These are phyloP conservation scores for Bacidia gigantensis DNA, from an alignment of 495 filamentous ascomycete genomes.

Conservation along the genomic window DNA sequence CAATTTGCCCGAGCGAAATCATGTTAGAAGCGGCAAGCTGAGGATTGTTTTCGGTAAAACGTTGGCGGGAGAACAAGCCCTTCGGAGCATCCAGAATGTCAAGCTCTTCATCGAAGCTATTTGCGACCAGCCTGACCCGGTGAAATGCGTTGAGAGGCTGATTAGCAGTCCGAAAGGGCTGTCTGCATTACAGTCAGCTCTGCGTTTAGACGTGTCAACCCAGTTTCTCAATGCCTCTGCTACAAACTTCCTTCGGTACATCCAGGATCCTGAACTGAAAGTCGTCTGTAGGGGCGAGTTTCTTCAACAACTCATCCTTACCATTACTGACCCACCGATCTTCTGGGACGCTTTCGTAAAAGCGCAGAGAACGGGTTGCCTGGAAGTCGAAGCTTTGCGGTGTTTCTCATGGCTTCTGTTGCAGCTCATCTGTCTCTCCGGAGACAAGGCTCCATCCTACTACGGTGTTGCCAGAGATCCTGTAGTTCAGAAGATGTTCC, in stretches of 20 bases:
- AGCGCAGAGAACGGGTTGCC: conserved; percentile 32
- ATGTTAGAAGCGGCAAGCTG: too few species aligned
- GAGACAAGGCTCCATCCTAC: too few species aligned
- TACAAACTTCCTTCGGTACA: conserved; percentile 20
- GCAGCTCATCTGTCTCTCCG: neutral
- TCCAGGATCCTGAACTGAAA: conserved; percentile 29
- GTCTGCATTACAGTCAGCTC: conserved; percentile 30
- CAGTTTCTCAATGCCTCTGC: conserved; percentile 37
- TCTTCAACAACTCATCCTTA: conserved; percentile 36
- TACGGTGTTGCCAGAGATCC: conserved; percentile 23
- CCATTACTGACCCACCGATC: conserved; percentile 43
- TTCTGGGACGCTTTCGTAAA: conserved; percentile 46
- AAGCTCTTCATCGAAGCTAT: conserved; percentile 50
- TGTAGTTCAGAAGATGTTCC: conserved; percentile 17
- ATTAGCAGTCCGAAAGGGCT: conserved; percentile 35
- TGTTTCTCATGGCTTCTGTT: conserved; percentile 21
- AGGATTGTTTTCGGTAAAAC: conserved; percentile 23
- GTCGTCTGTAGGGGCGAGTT: conserved; percentile 40
- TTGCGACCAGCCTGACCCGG: conserved; percentile 31
- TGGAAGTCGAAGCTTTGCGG: conserved; percentile 41
- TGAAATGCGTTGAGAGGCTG: conserved; percentile 41
- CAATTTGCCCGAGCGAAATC: too few species aligned
- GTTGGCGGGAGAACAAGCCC: conserved; percentile 21
- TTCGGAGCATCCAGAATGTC: conserved; percentile 28
- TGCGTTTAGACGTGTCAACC: conserved; percentile 36